Percentiles rank a stretch among this genome's conserved stretches.
phyloP scores from a whole-genome alignment of 2,329 filamentous ascomycete genomes.

The Periconia macrospinosa region DNA sequence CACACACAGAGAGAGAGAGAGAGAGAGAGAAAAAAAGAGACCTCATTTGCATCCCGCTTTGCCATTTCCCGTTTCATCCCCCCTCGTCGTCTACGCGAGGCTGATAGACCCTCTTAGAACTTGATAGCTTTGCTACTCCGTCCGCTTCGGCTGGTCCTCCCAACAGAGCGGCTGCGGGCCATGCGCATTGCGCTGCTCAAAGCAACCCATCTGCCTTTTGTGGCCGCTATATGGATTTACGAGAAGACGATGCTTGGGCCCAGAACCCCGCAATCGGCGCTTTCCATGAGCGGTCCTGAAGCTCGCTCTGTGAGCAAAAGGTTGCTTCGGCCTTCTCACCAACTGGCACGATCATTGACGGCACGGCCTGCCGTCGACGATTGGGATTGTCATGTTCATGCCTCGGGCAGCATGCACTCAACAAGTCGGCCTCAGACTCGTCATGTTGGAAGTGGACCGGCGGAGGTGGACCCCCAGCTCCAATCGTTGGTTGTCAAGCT shows the following conservation, averaged over 20 bases:
- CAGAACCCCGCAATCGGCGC: constrained; percentile 17
- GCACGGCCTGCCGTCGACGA: constrained; percentile 25
- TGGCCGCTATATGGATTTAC: constrained; percentile 69
- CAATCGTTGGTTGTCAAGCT: constrained; percentile 43
- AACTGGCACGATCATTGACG: constrained; percentile 33
- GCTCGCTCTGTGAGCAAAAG: constrained; percentile 27
- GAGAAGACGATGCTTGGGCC: constrained; percentile 50
- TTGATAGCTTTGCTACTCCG: constrained; percentile 73
- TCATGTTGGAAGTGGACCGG: constrained; percentile 12
- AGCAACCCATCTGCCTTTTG: constrained; percentile 66
- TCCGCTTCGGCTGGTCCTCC: constrained; percentile 69
- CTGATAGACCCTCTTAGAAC: constrained; percentile 56
- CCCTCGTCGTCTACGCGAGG: constrained; percentile 14
- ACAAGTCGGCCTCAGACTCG: constrained; percentile 24
- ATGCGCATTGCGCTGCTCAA: constrained; percentile 62
- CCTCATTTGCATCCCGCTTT: not conserved
- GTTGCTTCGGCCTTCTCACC: constrained; percentile 32
- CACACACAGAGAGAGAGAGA: too few species aligned
- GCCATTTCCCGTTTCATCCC: constrained; percentile 3
- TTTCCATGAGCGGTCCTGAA: constrained; percentile 39
- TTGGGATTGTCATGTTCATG: not conserved
- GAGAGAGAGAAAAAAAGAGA: too few species aligned
- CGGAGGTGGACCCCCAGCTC: constrained; percentile 36
- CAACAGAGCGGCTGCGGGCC: constrained; percentile 65
- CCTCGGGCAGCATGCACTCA: constrained; percentile 16